Percentiles rank a stretch among this genome's conserved stretches.
Conservation (phyloP, 225 moss, liverwort and hornwort genomes). For the Thuidium tamariscinum region DNA sequence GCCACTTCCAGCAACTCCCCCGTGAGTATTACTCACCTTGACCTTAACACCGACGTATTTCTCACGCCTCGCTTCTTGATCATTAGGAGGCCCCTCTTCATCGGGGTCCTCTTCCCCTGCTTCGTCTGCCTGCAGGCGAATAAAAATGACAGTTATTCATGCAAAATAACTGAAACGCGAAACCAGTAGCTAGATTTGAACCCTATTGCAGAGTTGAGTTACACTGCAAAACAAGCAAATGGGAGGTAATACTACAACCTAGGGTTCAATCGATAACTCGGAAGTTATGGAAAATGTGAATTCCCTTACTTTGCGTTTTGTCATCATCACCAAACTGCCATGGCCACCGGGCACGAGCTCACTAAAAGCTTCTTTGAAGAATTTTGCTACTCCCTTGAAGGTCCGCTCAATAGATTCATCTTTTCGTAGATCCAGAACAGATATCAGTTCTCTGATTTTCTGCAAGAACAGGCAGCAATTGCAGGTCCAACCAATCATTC, state of each 20-base stretch:
- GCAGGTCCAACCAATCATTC: neutral
- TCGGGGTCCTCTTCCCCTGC: slow-evolving; percentile 77
- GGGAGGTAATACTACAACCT: neutral
- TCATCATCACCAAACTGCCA: slow-evolving; percentile 97
- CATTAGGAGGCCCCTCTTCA: slow-evolving; percentile 52
- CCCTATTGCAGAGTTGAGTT: neutral
- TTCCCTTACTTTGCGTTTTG: slow-evolving; percentile 57
- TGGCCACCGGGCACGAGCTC: slow-evolving; percentile 86
- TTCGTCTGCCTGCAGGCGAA: slow-evolving; percentile 55
- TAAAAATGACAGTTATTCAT: neutral
- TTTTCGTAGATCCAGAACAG: slow-evolving; percentile 83
- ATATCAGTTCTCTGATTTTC: slow-evolving; percentile 92
- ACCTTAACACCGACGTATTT: slow-evolving; percentile 97
- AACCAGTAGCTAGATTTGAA: neutral
- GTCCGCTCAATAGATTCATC: slow-evolving; percentile 94
- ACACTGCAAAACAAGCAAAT: neutral
- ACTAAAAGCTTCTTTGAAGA: slow-evolving; percentile 82
- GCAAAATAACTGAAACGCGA: neutral
- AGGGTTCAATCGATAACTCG: neutral
- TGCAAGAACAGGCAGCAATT: slow-evolving; percentile 10
- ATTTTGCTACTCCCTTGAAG: slow-evolving; percentile 91
- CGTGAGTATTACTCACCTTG: slow-evolving; percentile 37
- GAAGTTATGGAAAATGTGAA: neutral
- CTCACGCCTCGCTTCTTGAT: slow-evolving; percentile 71
- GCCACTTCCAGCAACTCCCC: neutral